Evolutionary conservation across 106 monocot species (phyloP).

Genomic region (Chionographis japonica): DNA sequence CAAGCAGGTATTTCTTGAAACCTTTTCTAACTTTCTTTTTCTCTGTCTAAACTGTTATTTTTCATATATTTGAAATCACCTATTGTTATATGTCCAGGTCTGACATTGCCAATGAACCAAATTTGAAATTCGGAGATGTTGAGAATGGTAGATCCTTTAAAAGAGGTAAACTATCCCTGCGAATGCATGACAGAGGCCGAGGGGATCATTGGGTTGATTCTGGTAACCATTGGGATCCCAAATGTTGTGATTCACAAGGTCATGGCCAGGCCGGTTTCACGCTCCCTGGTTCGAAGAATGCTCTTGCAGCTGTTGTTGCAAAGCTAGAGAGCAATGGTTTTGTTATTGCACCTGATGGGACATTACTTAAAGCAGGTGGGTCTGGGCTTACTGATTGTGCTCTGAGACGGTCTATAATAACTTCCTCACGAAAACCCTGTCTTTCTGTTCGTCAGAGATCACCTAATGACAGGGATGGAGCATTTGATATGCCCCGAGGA

Average conservation of each 20-base stretch:
- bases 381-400: constrained; percentile 12
- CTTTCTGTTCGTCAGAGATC: constrained; percentile 24
- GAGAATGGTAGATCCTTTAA: constrained; percentile 17
- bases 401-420: constrained; percentile 13
- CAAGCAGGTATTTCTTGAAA: constrained; percentile 49
- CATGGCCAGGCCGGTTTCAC: constrained; percentile 30
- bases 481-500: constrained; percentile 10
- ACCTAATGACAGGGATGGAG: constrained; percentile 35
- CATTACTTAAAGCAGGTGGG: constrained; percentile 51
- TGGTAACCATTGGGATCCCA: constrained; percentile 17
- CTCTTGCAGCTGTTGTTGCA: constrained; percentile 65
- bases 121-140: constrained; percentile 25
- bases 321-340: constrained; percentile 84
- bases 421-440: constrained; percentile 17
- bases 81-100: constrained; percentile 27
- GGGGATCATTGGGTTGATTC: constrained; percentile 37
- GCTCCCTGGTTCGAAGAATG: constrained; percentile 50
- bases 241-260: constrained; percentile 12
- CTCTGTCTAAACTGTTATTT: neutral
- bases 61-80: neutral
- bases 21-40: neutral
- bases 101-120: constrained; percentile 10
- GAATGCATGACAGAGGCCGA: constrained; percentile 10
- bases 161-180: constrained; percentile 3
- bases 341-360: constrained; percentile 88